Conservation (phyloP, 2,329 filamentous ascomycete species). For the Metarhizium sp. region DNA sequence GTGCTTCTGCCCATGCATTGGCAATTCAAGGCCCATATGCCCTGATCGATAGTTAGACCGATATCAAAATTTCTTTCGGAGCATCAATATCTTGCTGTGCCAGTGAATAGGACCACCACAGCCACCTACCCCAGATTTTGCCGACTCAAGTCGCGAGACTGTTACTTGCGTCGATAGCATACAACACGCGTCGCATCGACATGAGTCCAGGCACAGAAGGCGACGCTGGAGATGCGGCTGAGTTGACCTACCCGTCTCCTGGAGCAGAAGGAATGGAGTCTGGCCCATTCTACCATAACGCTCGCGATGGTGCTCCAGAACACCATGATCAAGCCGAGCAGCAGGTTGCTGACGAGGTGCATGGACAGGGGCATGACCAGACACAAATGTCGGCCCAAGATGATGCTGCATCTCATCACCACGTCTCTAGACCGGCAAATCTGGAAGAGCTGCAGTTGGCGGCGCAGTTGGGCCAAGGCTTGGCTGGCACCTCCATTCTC, state of each 20-base stretch:
- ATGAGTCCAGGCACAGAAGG: constrained; percentile 27
- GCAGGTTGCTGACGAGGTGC: constrained; percentile 19
- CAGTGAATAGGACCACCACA: neutral
- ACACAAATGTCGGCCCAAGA: constrained; percentile 21
- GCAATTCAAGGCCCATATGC: neutral
- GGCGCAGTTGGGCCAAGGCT: constrained; percentile 46
- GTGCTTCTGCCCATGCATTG: neutral
- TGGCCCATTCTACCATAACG: constrained; percentile 33
- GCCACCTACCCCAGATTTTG: neutral
- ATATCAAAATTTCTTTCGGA: neutral
- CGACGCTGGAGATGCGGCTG: constrained; percentile 24
- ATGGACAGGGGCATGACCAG: constrained; percentile 21
- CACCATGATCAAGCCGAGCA: constrained; percentile 18
- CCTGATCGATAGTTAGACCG: neutral
- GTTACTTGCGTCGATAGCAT: neutral
- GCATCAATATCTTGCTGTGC: neutral
- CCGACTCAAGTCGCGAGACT: neutral
- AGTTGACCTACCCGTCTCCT: constrained; percentile 37
- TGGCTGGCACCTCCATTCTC: constrained; percentile 39
- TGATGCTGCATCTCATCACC: constrained; percentile 29
- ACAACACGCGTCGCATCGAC: neutral
- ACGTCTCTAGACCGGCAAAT: constrained; percentile 33
- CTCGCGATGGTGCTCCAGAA: constrained; percentile 23
- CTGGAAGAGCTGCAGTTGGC: constrained; percentile 49
- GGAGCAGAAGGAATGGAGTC: constrained; percentile 33